Evolutionary conservation across 1,139 yeast species (phyloP).

Genomic region (Pichia kudriavzevii): DNA sequence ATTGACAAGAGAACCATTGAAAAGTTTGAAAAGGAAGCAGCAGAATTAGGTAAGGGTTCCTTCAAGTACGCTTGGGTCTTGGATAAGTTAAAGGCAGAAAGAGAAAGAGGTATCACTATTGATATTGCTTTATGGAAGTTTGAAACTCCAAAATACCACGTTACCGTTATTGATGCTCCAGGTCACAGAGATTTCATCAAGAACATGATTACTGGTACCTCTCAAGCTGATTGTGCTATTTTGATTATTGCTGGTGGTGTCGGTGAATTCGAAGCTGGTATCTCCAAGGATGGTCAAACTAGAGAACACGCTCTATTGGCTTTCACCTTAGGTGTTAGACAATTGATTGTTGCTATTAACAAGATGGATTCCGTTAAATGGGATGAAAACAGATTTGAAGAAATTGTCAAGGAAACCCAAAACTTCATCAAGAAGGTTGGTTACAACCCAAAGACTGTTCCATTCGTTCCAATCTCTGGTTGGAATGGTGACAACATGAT

Average conservation of each 20-base stretch:
- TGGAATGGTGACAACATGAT: conserved; percentile 95
- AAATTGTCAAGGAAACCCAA: conserved; percentile 76
- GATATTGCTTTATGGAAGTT: conserved; percentile 93
- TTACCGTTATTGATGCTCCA: conserved; percentile 90
- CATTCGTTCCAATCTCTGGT: conserved; percentile 89
- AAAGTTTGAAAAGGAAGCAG: conserved; percentile 98
- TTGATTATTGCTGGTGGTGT: conserved; percentile 86
- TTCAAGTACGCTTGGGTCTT: conserved; percentile 98
- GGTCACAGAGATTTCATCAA: conserved; percentile 97
- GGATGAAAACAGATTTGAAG: conserved; percentile 75
- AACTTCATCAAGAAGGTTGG: conserved; percentile 91
- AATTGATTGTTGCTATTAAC: conserved; percentile 85
- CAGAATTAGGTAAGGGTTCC: conserved; percentile 97
- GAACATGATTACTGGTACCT: conserved; percentile 90
- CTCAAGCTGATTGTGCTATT: conserved; percentile 91
- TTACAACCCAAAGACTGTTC: conserved; percentile 87
- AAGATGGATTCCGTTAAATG: conserved; percentile 90
- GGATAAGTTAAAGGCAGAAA: conserved; percentile 90
- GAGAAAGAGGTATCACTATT: conserved; percentile 96
- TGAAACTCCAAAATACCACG: conserved; percentile 92
- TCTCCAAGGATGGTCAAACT: conserved; percentile 89
- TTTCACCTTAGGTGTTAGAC: conserved; percentile 84
- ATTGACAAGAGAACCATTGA: conserved; percentile 91
- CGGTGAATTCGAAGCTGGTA: conserved; percentile 96
- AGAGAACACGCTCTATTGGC: conserved; percentile 91